Evolutionary conservation across 805 yeast genomes (phyloP), one percentile per base, ranked within the genome.

Genomic region (Hanseniaspora pseudoguilliermondii): DNA sequence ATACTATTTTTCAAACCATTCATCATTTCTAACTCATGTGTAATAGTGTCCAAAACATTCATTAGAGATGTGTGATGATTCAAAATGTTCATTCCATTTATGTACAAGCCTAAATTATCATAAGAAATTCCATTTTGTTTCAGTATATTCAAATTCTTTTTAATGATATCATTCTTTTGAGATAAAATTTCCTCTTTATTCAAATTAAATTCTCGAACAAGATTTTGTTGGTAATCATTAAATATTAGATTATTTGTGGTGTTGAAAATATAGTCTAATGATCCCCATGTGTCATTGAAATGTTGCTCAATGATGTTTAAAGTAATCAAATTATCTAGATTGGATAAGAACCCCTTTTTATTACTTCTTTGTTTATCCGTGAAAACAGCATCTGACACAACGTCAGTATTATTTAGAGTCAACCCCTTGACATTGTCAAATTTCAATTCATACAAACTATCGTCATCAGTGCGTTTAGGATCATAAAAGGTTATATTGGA

Each of bases 311-410:
- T 62, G 1, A 71, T 71, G n/a, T 78, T 69, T 1, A 54, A 25
- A 2, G 48, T 18, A n/a, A 47, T 18, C 5, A 47, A 8, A 29
- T 46, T 16, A 25, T 54, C 57, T 0, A 82, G 73, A 61, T 68
- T 75, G 57, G 73, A 74, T 0, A 93, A 90, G 44, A 85, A 76
- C 5, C 38, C 52, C 21, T 62, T 57, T 21, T 58, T 57, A 20
- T 47, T 47, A 2, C 35, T 41, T 40, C 48, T 40, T 41, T 54
- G 52, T 8, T 59, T 53, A 3, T 66, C 66, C 3, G 60, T 39
- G 9, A 47, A 39, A 9, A 55, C 32, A 11, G 32, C 3, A n/a
- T 60, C 58, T 4, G 51, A 29, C 13, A 59, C 49, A 6, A 57
- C 40, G 15, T 53, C 57, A 53, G 82, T 77, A 34, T 71, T 66